Evolutionary conservation across 140 eudicot genomes (phyloP), one percentile per base, ranked within the genome.

Genomic region (Senecio squalidus): DNA sequence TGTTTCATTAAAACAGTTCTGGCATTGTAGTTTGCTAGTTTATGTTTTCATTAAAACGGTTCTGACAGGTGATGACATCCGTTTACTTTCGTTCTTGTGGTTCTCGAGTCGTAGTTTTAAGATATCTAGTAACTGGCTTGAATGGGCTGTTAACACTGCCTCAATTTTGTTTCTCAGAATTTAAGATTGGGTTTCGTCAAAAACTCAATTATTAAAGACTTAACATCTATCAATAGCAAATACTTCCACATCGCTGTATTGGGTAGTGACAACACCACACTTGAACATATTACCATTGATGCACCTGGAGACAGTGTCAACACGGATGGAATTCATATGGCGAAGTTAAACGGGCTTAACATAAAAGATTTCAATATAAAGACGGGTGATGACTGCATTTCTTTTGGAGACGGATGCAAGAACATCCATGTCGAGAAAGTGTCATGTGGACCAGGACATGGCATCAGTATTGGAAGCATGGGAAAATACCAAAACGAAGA

Each of bases 361-460:
- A 55, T 88, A 39, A 58, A 55, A 1, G 78, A 75, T n/a, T 26
- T 82, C 0, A 29, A 38, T 17, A 76, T 89, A 1, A 29, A 47
- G 2, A 86, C 91, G 0, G 94, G 94, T 1, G 97, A 90, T 11
- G 97, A 90, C 58, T 86, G 97, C 66, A 55, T 90, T 33, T 86
- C 95, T 40, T 17, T 86, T 2, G 93, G 97, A 1, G 93, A 80
- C 11, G 94, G 84, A 44, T 26, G 57, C 49, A 45, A 56, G 29
- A 70, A 83, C 1, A 16, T 86, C 1, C 44, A 11, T 21, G 29
- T 89, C 4, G 29, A 50, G 9, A 66, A 58, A 7, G 76, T 82
- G 16, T 66, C 69, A 0, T 89, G 97, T 6, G 97, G 97, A 22
- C 97, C 84, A 3, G 94, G 96, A 9, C 94, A 87, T 58, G 95